Conservation (phyloP, 176 grass and related monocot species). For the Eragrostis curvula region DNA sequence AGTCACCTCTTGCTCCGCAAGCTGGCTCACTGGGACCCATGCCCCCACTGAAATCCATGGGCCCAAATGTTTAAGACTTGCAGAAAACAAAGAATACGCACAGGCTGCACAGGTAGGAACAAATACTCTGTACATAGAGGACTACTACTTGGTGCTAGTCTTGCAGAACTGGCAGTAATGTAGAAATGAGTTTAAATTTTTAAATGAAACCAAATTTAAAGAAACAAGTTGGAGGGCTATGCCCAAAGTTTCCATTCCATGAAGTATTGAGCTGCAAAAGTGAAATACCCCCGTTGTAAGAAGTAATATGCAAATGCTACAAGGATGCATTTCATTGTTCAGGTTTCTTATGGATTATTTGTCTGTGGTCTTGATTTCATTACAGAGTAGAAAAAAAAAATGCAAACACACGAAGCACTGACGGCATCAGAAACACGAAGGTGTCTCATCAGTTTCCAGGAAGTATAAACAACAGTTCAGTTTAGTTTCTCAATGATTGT, state of each 20-base stretch:
- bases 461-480: background rate
- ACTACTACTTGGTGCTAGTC: background rate
- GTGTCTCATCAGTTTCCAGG: background rate
- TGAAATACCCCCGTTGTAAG: too few species aligned
- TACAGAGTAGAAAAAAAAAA: background rate
- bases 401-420: background rate
- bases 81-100: slow-evolving; percentile 5
- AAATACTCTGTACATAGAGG: background rate
- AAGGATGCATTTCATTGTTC: background rate
- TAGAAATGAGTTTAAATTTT: background rate
- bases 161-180: background rate
- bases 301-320: background rate
- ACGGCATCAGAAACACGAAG: background rate
- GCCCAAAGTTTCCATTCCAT: background rate
- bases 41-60: slow-evolving; percentile 72
- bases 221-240: background rate
- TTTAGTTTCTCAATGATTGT: background rate
- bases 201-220: background rate
- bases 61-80: background rate
- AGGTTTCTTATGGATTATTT: background rate
- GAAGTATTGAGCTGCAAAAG: too few species aligned
- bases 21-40: slow-evolving; percentile 79
- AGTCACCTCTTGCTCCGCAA: slow-evolving; percentile 68
- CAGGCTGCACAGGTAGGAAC: background rate
- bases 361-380: background rate